Conservation (phyloP, 2,329 filamentous ascomycete species). For the Aspergillus sclerotialis region DNA sequence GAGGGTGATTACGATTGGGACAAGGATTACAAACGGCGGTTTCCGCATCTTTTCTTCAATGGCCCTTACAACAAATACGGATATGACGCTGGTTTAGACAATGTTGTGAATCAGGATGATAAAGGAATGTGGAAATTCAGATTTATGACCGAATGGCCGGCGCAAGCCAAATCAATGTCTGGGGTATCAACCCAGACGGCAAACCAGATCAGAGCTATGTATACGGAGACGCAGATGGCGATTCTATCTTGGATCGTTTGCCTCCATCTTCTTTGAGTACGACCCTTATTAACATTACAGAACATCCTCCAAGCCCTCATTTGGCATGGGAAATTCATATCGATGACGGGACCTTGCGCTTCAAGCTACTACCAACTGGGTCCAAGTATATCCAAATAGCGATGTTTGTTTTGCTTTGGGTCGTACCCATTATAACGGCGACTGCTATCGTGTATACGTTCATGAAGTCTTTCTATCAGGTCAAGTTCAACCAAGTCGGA, state of each 20-base stretch:
- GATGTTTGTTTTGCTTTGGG: conserved; percentile 48
- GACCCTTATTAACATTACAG: conserved; percentile 54
- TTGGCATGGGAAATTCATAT: conserved; percentile 50
- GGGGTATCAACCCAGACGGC: conserved; percentile 60
- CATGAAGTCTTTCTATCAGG: conserved; percentile 55
- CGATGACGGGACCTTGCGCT: conserved; percentile 49
- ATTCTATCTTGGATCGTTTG: conserved; percentile 55
- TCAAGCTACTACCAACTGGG: conserved; percentile 48
- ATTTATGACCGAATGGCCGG: conserved; percentile 59
- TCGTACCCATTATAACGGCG: conserved; percentile 48
- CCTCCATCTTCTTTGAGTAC: conserved; percentile 52
- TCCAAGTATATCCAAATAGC: conserved; percentile 48
- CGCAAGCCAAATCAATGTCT: conserved; percentile 57
- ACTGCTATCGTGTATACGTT: conserved; percentile 48
- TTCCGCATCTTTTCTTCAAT: conserved; percentile 57
- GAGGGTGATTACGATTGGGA: conserved; percentile 48
- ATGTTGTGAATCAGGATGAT: conserved; percentile 44
- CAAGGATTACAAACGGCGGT: conserved; percentile 40
- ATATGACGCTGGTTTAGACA: conserved; percentile 53
- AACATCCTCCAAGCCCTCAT: conserved; percentile 47
- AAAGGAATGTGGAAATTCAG: conserved; percentile 52
- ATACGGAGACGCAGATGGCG: conserved; percentile 55
- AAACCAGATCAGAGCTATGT: conserved; percentile 54
- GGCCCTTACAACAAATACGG: conserved; percentile 59
- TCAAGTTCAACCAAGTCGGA: conserved; percentile 57